A percentile compares a stretch with the other conserved stretches of the same genome.
Conservation (phyloP, 2,329 filamentous ascomycete genomes). For the Cytospora leucostoma region DNA sequence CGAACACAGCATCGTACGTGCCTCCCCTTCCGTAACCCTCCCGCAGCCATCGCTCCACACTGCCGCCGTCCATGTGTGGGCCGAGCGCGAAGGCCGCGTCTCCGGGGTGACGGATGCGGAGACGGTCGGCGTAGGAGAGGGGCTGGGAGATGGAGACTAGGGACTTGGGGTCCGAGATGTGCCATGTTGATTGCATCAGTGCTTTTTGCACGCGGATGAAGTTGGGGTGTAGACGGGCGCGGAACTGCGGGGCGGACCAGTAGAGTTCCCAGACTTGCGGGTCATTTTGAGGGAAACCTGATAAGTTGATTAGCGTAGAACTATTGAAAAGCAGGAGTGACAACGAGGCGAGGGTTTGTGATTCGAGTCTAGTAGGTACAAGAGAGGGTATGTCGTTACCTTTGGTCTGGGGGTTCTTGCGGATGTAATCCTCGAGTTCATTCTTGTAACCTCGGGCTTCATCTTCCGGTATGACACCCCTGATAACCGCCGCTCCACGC, state of each 20-base stretch:
- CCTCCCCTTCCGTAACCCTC: conserved; percentile 65
- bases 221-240: conserved; percentile 66
- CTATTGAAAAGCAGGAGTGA: too few relatives aligned
- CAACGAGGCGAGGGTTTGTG: not conserved
- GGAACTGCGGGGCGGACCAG: conserved; percentile 69
- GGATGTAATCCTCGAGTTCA: conserved; percentile 65
- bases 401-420: conserved; percentile 58
- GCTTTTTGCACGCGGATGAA: conserved; percentile 62
- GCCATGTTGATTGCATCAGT: conserved; percentile 49
- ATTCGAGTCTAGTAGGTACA: not conserved
- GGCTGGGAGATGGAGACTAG: conserved; percentile 56
- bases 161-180: conserved; percentile 29
- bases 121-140: conserved; percentile 68
- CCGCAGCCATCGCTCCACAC: conserved; percentile 73
- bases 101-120: conserved; percentile 71
- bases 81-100: conserved; percentile 71
- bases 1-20: conserved; percentile 73
- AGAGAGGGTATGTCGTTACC: not conserved
- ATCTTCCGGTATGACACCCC: conserved; percentile 63
- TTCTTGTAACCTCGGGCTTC: conserved; percentile 67
- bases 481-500: conserved; percentile 64
- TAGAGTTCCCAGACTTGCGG: conserved; percentile 76
- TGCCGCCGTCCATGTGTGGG: conserved; percentile 73
- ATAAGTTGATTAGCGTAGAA: not conserved
- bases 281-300: conserved; percentile 65